Evolutionary conservation across 805 yeast genomes (phyloP).

Genomic region (Metschnikowia corniflorae): DNA sequence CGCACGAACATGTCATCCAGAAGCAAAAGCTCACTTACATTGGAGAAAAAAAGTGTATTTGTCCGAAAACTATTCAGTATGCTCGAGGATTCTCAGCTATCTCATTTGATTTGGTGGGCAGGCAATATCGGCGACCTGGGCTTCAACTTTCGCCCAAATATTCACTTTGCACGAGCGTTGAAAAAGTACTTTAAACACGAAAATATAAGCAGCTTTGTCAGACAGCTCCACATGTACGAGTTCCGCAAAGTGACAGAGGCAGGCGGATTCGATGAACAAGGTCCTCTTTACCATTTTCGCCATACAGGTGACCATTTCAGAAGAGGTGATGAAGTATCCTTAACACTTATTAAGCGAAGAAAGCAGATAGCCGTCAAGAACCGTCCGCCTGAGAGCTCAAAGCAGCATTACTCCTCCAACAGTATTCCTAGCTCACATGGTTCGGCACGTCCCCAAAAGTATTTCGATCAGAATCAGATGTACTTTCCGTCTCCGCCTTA

Average conservation of each 20-base stretch:
- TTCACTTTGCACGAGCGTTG: constrained; percentile 57
- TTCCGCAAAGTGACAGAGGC: constrained; percentile 67
- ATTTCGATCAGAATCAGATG: too few relatives aligned
- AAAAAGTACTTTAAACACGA: constrained; percentile 90
- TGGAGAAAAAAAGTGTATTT: constrained; percentile 54
- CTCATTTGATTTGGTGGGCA: constrained; percentile 43
- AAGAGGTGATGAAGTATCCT: constrained; percentile 43
- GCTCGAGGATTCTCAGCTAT: constrained; percentile 33
- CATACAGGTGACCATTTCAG: constrained; percentile 49
- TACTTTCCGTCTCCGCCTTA: too few relatives aligned
- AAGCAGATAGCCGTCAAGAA: too few relatives aligned
- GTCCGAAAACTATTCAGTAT: constrained; percentile 46
- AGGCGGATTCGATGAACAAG: constrained; percentile 22
- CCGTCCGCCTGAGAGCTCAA: too few relatives aligned
- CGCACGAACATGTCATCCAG: too few relatives aligned
- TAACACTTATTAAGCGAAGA: constrained; percentile 47
- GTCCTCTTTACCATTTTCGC: constrained; percentile 52
- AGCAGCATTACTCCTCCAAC: too few relatives aligned
- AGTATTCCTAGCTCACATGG: too few relatives aligned
- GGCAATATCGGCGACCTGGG: constrained; percentile 47
- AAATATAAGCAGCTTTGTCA: constrained; percentile 86
- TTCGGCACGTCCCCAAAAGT: too few relatives aligned
- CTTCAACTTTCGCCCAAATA: constrained; percentile 61
- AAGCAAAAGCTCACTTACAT: too few relatives aligned
- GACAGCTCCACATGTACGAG: constrained; percentile 95